Evolutionary conservation across 2,329 filamentous ascomycete species (phyloP).

Genomic region (Beauveria scarabaeidicola): DNA sequence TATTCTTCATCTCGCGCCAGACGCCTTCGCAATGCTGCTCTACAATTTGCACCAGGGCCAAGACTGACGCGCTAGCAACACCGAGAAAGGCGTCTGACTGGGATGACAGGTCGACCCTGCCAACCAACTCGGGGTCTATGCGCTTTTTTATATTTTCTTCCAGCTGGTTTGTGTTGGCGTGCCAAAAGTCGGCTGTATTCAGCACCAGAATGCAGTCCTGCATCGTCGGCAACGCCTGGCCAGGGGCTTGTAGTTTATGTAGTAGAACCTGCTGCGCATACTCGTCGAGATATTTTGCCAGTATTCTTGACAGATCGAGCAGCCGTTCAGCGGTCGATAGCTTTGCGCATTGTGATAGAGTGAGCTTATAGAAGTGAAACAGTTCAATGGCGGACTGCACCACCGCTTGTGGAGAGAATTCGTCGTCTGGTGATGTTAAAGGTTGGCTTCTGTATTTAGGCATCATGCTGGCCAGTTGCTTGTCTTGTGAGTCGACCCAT

Average conservation of each 20-base stretch:
- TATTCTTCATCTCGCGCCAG: conserved; percentile 97
- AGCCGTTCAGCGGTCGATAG: conserved; percentile 84
- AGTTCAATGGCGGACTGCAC: conserved; percentile 91
- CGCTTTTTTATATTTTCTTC: conserved; percentile 91
- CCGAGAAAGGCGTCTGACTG: conserved; percentile 94
- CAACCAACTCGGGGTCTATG: conserved; percentile 69
- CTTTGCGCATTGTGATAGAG: conserved; percentile 89
- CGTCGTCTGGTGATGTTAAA: conserved; percentile 73
- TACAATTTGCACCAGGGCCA: conserved; percentile 74
- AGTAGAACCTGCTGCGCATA: conserved; percentile 91
- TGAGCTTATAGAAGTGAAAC: conserved; percentile 93
- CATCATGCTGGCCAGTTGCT: conserved; percentile 72
- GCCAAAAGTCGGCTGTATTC: conserved; percentile 97
- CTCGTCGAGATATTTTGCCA: conserved; percentile 89
- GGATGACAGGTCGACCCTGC: conserved; percentile 77
- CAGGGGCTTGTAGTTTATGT: conserved; percentile 54
- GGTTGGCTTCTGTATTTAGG: conserved; percentile 81
- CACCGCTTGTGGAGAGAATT: conserved; percentile 83
- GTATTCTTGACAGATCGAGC: conserved; percentile 72
- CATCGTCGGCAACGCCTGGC: conserved; percentile 43
- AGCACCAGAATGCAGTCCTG: conserved; percentile 79
- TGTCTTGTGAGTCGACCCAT: conserved; percentile 96
- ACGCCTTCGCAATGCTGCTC: conserved; percentile 74
- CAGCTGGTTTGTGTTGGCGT: conserved; percentile 82
- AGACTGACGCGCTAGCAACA: conserved; percentile 79